Evolutionary conservation across 2,329 filamentous ascomycete genomes (phyloP).

Genomic region (Cercospora brassicicola): DNA sequence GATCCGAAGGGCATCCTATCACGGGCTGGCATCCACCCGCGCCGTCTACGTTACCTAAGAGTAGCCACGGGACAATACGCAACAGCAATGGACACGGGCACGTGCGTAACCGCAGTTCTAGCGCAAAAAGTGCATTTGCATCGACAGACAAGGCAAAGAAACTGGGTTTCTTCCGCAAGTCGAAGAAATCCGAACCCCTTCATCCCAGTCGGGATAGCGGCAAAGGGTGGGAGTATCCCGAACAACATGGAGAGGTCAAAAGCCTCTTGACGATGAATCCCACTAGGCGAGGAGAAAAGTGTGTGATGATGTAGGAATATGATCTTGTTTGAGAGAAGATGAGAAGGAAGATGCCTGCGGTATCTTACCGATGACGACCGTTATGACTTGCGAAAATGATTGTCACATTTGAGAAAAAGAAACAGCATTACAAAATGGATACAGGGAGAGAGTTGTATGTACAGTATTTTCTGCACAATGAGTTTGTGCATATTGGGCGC

Average conservation of each 20-base stretch:
- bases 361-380: slow-evolving; percentile 1
- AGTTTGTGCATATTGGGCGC: neutral
- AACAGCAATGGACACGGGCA: neutral
- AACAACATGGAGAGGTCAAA: neutral
- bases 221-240: neutral
- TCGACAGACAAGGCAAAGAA: slow-evolving; percentile 32
- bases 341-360: neutral
- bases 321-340: neutral
- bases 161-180: slow-evolving; percentile 32
- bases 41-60: slow-evolving; percentile 14
- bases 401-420: neutral
- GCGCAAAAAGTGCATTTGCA: slow-evolving; percentile 27
- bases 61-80: slow-evolving; percentile 18
- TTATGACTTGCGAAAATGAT: slow-evolving; percentile 2
- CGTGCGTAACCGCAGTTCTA: slow-evolving; percentile 25
- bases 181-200: slow-evolving; percentile 16
- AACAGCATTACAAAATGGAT: neutral
- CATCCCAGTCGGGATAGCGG: slow-evolving; percentile 5
- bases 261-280: slow-evolving; percentile 3
- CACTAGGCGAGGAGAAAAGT: neutral
- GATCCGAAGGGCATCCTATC: slow-evolving; percentile 36
- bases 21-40: slow-evolving; percentile 40
- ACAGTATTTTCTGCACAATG: neutral
- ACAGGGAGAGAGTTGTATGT: neutral
- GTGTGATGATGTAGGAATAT: slow-evolving; percentile 8